phyloP scores from a whole-genome alignment of 106 monocot species.

The Phalaenopsis equestris region DNA sequence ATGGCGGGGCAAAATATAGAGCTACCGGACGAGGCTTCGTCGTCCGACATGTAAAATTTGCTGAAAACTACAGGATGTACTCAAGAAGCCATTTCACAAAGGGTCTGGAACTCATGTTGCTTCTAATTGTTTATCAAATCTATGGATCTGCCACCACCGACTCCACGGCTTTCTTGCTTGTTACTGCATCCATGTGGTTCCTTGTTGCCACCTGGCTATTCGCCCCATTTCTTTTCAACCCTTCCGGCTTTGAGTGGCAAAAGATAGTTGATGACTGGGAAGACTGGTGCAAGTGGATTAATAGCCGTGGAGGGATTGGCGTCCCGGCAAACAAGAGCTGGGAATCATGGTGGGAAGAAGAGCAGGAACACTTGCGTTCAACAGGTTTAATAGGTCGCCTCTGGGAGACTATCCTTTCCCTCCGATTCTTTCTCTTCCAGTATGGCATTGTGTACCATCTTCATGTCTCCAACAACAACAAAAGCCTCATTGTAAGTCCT shows the following conservation, averaged over 20 bases:
- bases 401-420: slow-evolving; percentile 81
- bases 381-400: slow-evolving; percentile 71
- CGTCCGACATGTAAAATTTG: slow-evolving; percentile 89
- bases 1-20: slow-evolving; percentile 94
- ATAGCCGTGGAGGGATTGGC: slow-evolving; percentile 82
- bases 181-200: slow-evolving; percentile 93
- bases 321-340: slow-evolving; percentile 91
- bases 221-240: slow-evolving; percentile 94
- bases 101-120: slow-evolving; percentile 72
- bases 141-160: slow-evolving; percentile 55
- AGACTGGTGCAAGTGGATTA: slow-evolving; percentile 94
- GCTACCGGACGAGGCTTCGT: slow-evolving; percentile 97
- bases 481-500: slow-evolving; percentile 64
- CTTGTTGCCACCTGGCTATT: slow-evolving; percentile 81
- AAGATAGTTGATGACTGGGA: slow-evolving; percentile 98
- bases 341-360: slow-evolving; percentile 99
- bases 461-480: slow-evolving; percentile 59
- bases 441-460: slow-evolving; percentile 94
- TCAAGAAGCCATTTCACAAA: slow-evolving; percentile 96
- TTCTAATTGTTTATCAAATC: slow-evolving; percentile 73
- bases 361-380: slow-evolving; percentile 82
- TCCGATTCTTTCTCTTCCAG: slow-evolving; percentile 91
- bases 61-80: slow-evolving; percentile 97
- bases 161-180: slow-evolving; percentile 40
- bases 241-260: slow-evolving; percentile 97